Conservation (phyloP, 2,329 filamentous ascomycete species). For the Colletotrichum melonis region DNA sequence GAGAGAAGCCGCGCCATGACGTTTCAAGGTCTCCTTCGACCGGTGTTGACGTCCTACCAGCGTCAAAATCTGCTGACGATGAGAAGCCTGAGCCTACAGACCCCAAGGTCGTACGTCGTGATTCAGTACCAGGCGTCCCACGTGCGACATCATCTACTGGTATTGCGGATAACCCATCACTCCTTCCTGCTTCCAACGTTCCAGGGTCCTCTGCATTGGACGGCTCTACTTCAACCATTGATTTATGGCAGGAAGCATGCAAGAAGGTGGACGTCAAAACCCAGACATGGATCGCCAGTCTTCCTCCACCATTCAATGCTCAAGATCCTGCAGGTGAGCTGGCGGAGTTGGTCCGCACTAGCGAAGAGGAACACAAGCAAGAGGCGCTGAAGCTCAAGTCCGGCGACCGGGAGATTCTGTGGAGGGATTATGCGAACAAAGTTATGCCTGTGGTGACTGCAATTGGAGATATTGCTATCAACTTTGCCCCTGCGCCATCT, state of each 20-base stretch:
- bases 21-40: neutral
- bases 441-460: neutral
- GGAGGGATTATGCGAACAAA: neutral
- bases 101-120: neutral
- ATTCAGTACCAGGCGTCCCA: neutral
- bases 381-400: neutral
- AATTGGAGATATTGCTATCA: neutral
- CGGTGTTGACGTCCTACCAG: neutral
- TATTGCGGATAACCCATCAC: neutral
- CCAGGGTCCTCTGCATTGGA: neutral
- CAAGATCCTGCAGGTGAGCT: neutral
- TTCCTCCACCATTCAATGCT: fast-evolving
- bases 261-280: neutral
- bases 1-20: neutral
- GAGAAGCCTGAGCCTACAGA: neutral
- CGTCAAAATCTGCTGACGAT: neutral
- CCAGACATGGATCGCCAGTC: neutral
- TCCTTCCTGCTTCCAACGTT: neutral
- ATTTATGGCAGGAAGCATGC: neutral
- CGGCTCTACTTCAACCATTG: neutral
- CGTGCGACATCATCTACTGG: neutral
- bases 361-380: neutral
- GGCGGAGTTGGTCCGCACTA: neutral
- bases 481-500: neutral
- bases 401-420: neutral